Evolutionary conservation across 1,284 basidiomycete genomes (phyloP).

Genomic region (Ceraceosorus bombacis): DNA sequence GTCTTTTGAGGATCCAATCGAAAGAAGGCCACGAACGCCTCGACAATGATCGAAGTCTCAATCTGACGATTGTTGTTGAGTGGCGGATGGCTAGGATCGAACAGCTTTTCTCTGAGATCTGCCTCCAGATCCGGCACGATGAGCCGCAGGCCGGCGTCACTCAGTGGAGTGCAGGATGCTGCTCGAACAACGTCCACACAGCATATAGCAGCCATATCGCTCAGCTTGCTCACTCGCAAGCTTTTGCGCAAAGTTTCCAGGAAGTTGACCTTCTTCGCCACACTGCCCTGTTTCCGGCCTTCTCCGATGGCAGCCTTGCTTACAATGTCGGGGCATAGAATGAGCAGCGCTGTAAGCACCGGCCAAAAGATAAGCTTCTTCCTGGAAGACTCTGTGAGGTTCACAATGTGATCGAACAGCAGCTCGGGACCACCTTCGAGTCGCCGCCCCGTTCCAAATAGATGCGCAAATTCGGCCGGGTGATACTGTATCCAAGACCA

Average conservation of each 20-base stretch:
- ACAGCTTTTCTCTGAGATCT: slow-evolving; percentile 36
- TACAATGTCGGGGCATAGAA: slow-evolving; percentile 70
- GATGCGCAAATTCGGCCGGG: slow-evolving; percentile 70
- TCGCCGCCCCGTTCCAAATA: slow-evolving; percentile 53
- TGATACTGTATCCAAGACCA: slow-evolving; percentile 88
- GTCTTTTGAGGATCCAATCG: slow-evolving; percentile 38
- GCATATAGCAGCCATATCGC: slow-evolving; percentile 65
- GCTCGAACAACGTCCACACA: slow-evolving; percentile 73
- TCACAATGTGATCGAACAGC: slow-evolving; percentile 45
- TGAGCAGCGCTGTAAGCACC: slow-evolving; percentile 66
- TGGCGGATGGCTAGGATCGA: slow-evolving; percentile 30
- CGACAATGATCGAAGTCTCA: slow-evolving; percentile 40
- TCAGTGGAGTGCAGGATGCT: slow-evolving; percentile 61
- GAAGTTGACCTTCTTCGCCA: slow-evolving; percentile 51
- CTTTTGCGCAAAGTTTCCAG: slow-evolving; percentile 49
- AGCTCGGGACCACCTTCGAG: slow-evolving; percentile 46
- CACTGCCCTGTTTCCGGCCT: slow-evolving; percentile 12
- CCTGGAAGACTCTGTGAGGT: slow-evolving; percentile 50
- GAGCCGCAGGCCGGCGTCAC: slow-evolving; percentile 58
- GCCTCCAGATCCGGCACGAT: slow-evolving; percentile 54
- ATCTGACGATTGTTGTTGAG: slow-evolving; percentile 28
- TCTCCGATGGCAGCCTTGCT: slow-evolving; percentile 51
- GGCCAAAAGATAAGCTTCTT: slow-evolving; percentile 68
- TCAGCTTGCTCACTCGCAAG: slow-evolving; percentile 46
- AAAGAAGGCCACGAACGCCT: slow-evolving; percentile 40